A percentile compares a stretch with the other conserved stretches of the same genome.
phyloP scores from a whole-genome alignment of 139 green algal genomes.

The Marvania coccoides region DNA sequence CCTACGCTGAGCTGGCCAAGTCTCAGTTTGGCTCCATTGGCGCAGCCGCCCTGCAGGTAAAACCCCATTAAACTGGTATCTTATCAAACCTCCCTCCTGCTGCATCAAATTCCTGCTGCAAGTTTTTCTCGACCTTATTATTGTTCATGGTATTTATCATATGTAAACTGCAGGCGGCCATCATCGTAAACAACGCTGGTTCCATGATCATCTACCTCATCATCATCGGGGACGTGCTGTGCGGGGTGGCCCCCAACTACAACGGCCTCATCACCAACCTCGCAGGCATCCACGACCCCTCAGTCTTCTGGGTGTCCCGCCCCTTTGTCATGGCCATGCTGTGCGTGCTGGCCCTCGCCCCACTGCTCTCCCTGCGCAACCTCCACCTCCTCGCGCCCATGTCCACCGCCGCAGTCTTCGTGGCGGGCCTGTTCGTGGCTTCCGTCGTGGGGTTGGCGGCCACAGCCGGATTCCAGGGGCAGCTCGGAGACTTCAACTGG shows the following conservation, averaged over 20 bases:
- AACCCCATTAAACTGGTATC: too few relatives aligned
- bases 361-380: slow-evolving; percentile 22
- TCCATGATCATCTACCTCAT: slow-evolving; percentile 35
- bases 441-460: slow-evolving; percentile 4
- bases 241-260: slow-evolving; percentile 20
- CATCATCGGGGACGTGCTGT: slow-evolving; percentile 29
- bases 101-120: too few relatives aligned
- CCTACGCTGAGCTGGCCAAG: slow-evolving; percentile 13
- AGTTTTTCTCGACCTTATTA: too few relatives aligned
- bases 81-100: too few relatives aligned
- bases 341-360: slow-evolving; percentile 13
- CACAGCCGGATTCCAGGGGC: neutral
- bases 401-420: slow-evolving; percentile 14
- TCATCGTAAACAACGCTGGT: slow-evolving; percentile 28
- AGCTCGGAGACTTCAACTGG: slow-evolving; percentile 26
- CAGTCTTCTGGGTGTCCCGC: neutral
- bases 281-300: slow-evolving; percentile 12
- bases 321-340: slow-evolving; percentile 25
- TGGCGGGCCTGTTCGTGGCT: slow-evolving; percentile 17
- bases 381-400: slow-evolving; percentile 20
- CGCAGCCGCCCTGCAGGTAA: neutral
- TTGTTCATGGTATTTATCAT: too few relatives aligned
- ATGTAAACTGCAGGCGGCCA: slow-evolving; percentile 7
- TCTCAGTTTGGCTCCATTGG: slow-evolving; percentile 9
- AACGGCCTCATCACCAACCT: slow-evolving; percentile 28